Percentiles rank a stretch among this genome's conserved stretches.
These are phyloP conservation scores for Starmera dryadoides DNA, from an alignment of 805 yeast genomes.

Conservation along the genomic window DNA sequence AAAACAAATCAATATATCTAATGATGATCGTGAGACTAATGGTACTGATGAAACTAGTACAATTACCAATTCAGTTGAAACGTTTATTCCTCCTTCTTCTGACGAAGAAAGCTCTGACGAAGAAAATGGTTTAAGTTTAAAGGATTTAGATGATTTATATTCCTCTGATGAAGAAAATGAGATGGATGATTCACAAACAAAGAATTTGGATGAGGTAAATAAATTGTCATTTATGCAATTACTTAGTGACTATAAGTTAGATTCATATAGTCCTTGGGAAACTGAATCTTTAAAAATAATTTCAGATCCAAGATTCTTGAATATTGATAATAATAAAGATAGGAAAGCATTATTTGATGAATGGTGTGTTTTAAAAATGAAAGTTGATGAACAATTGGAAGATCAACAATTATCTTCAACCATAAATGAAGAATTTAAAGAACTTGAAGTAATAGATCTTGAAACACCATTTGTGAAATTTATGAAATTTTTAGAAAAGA, in stretches of 20 bases:
- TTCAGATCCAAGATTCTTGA: constrained; percentile 33
- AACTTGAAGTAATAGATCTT: no score
- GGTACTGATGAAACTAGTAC: constrained; percentile 12
- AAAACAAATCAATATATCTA: constrained; percentile 2
- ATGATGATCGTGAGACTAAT: not conserved
- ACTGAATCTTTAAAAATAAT: constrained; percentile 32
- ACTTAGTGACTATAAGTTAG: constrained; percentile 24
- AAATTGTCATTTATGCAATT: constrained; percentile 24
- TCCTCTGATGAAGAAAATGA: constrained; percentile 3
- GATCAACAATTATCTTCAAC: constrained; percentile 3
- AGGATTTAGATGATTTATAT: constrained; percentile 12
- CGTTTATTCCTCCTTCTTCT: constrained; percentile 8
- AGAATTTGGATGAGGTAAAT: constrained; percentile 4
- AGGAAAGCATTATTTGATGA: constrained; percentile 35
- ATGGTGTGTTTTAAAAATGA: constrained; percentile 31
- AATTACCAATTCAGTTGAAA: constrained; percentile 16
- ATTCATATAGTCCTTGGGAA: constrained; percentile 44
- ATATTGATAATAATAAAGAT: constrained; percentile 24
- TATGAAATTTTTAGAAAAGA: constrained; percentile 20
- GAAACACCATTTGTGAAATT: constrained; percentile 16
- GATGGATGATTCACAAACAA: constrained; percentile 11
- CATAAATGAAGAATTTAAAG: not conserved
- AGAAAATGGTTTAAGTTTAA: constrained; percentile 15
- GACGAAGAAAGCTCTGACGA: constrained; percentile 13
- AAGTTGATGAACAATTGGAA: not conserved